A percentile compares a stretch with the other conserved stretches of the same genome.
phyloP scores from a whole-genome alignment of 2,329 filamentous ascomycete genomes.

The Magnaporthiopsis rhizophila region DNA sequence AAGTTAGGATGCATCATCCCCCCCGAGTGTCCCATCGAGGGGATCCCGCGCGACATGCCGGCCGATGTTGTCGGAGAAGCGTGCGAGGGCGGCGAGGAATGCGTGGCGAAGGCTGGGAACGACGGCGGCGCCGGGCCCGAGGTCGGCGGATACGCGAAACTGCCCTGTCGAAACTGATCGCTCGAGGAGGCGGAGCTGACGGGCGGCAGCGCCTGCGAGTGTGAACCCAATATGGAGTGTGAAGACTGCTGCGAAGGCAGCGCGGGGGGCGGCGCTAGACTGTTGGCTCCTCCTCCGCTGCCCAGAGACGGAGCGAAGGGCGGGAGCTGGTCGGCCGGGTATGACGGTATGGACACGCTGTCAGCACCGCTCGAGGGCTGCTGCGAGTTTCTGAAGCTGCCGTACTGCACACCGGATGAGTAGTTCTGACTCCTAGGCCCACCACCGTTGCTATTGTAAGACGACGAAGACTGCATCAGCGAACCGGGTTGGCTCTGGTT shows the following conservation, averaged over 20 bases:
- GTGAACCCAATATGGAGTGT: background rate
- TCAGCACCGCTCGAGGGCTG: no score
- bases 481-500: no score
- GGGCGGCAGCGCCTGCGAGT: background rate
- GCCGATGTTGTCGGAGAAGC: conserved; percentile 3
- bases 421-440: no score
- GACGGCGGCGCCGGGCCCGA: background rate
- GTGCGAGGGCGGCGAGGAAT: background rate
- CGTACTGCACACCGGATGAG: no score
- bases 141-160: background rate
- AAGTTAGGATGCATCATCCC: background rate
- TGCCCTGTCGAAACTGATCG: background rate
- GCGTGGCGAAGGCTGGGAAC: background rate
- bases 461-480: no score
- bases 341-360: background rate
- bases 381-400: no score
- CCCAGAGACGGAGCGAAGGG: background rate
- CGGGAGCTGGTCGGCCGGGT: background rate
- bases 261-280: conserved; percentile 12
- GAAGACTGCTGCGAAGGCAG: conserved; percentile 9
- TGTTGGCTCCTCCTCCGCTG: no score
- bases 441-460: no score
- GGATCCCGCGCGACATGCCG: conserved; percentile 2
- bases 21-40: conserved; percentile 1
- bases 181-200: background rate